Percentiles rank a stretch among this genome's conserved stretches.
Conservation (phyloP, 495 filamentous ascomycete species). For the Hypoxylon crocopeplum region DNA sequence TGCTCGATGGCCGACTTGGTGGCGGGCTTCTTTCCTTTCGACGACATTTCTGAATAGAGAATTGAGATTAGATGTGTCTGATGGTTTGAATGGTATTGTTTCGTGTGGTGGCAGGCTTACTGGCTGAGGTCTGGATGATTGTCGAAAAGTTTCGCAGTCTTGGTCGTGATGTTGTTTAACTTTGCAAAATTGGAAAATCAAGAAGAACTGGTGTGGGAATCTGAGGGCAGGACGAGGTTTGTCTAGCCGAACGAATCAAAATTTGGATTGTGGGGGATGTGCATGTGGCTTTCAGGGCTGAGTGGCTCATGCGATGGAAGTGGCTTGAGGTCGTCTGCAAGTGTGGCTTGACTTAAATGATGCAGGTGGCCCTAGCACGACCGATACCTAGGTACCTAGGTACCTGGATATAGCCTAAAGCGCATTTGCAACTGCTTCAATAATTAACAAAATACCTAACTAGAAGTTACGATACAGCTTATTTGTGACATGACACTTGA, state of each 20-base stretch:
- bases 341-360: no score
- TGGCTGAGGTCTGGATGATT: conserved; percentile 36
- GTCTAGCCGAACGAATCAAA: conserved; percentile 44
- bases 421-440: no score
- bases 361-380: no score
- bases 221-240: conserved; percentile 42
- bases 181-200: conserved; percentile 45
- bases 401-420: no score
- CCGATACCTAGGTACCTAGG: no score
- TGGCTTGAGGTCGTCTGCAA: no score
- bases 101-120: conserved; percentile 28
- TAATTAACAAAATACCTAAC: no score
- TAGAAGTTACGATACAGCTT: no score
- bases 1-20: conserved; percentile 96
- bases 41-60: conserved; percentile 70
- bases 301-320: no score
- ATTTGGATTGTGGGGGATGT: conserved; percentile 26
- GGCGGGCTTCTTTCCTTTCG: conserved; percentile 64
- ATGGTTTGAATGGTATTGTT: not conserved
- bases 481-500: no score
- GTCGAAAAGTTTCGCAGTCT: conserved; percentile 33
- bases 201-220: conserved; percentile 39
- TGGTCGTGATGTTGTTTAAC: conserved; percentile 34
- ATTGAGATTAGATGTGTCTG: conserved; percentile 16
- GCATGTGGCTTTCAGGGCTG: conserved; percentile 9